Base-by-base conservation (phyloP, 345 rosid genomes). In the Eucalyptus albens region DNA sequence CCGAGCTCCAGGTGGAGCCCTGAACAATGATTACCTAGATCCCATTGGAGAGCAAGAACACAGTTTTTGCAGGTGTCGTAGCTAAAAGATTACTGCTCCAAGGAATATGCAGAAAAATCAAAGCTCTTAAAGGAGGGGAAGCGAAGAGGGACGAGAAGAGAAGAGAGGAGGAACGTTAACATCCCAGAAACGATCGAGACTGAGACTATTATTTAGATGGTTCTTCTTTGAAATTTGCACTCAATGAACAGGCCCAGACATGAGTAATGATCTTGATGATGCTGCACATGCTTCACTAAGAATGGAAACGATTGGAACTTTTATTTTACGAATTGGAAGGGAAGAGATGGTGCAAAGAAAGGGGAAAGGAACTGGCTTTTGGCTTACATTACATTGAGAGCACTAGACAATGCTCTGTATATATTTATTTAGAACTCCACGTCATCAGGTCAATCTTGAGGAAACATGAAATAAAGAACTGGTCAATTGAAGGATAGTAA, bases 21-120 rank as follows among this genome's bases (percentile, higher is more conserved):
- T 37, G 40, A 5, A 37, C 5, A 37, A 37, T 37, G 40, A 37
- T 37, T 37, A n/a, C n/a, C n/a, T n/a, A n/a, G n/a, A n/a, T n/a
- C n/a, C 4, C 96, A 89, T 97, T 97, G 92, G 95, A 97, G 24
- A 96, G 91, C 60, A 94, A 92, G 92, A 97, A 97, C 93, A 94
- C 92, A 93, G 89, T 91, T 95, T 95, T 96, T 96, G 92, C 91
- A 92, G 55, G 93, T 90, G 87, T 11, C 89, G 62, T 72, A 42
- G 92, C 90, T 86, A 51, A 91, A 86, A 88, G 87, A 56, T 51
- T 93, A 88, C 27, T 86, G 29, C 62, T 56, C 40, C 9, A 72
- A 87, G 80, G 82, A 89, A 37, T 89, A 89, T 67, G 90, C 69
- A 88, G 89, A 92, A 92, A 29, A 50, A 45, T 45, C 45, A 44